phyloP scores from a whole-genome alignment of 768 basidiomycete species.

The Amanita exitialis region DNA sequence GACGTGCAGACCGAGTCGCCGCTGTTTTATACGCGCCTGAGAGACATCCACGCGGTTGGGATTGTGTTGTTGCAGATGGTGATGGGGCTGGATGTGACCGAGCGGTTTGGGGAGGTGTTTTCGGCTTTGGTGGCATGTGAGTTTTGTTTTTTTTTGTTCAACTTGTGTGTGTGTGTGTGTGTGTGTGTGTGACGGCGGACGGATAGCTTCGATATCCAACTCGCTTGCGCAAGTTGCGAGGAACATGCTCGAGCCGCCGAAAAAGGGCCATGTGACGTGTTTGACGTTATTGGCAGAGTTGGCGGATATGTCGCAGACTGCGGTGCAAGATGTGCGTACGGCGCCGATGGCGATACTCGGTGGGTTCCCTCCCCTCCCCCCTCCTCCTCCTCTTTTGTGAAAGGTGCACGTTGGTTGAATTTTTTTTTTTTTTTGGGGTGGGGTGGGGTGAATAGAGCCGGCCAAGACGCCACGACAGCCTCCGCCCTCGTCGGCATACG shows the following conservation, averaged over 20 bases:
- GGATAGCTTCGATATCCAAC: constrained; percentile 16
- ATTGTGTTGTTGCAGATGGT: constrained; percentile 81
- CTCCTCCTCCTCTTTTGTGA: too few species aligned
- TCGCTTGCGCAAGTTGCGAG: constrained; percentile 39
- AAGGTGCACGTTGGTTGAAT: too few species aligned
- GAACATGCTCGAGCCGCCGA: constrained; percentile 51
- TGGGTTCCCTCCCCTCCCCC: constrained; percentile 7
- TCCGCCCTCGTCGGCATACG: constrained; percentile 20
- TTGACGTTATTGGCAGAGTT: constrained; percentile 48
- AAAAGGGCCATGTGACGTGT: constrained; percentile 49
- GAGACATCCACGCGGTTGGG: constrained; percentile 79
- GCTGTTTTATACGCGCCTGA: constrained; percentile 58
- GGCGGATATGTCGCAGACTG: constrained; percentile 26
- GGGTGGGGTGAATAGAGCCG: too few species aligned
- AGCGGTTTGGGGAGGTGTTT: constrained; percentile 42
- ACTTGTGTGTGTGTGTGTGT: too few species aligned
- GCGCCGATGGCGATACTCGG: constrained; percentile 12
- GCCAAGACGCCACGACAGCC: constrained; percentile 38
- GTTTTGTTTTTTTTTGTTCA: constrained; percentile 13
- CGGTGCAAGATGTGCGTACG: not conserved
- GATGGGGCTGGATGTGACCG: constrained; percentile 60
- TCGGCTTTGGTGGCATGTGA: constrained; percentile 49
- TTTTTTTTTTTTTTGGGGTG: too few species aligned
- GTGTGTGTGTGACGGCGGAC: too few species aligned
- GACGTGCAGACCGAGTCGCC: constrained; percentile 75